A percentile compares a stretch with the other conserved stretches of the same genome.
phyloP scores from a whole-genome alignment of 1,284 basidiomycete species.

The Tilletia walkeri region DNA sequence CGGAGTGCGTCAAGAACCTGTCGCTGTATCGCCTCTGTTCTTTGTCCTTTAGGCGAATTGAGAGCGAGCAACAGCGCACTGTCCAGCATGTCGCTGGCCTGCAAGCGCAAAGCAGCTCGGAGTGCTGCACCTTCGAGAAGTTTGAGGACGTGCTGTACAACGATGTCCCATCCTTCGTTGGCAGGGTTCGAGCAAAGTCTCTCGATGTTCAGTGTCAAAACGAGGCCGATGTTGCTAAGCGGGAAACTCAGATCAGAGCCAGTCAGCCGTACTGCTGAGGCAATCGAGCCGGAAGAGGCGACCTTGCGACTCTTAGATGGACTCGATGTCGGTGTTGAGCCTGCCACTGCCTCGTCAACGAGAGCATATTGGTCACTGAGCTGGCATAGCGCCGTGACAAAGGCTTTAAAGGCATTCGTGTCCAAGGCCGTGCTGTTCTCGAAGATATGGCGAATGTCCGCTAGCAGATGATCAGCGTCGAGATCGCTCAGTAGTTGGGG shows the following conservation, averaged over 20 bases:
- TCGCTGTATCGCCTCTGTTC: constrained; percentile 64
- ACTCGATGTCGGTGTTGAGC: constrained; percentile 79
- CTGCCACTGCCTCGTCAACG: constrained; percentile 6
- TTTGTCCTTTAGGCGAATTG: constrained; percentile 20
- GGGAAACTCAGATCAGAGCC: constrained; percentile 64
- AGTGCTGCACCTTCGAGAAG: constrained; percentile 69
- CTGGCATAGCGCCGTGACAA: constrained; percentile 77
- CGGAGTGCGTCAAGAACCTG: constrained; percentile 78
- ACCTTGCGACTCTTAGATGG: constrained; percentile 55
- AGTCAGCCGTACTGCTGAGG: constrained; percentile 1
- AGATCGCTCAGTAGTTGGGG: constrained; percentile 20
- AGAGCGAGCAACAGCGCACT: constrained; percentile 56
- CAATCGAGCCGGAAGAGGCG: neutral
- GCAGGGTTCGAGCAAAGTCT: constrained; percentile 77
- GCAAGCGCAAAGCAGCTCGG: constrained; percentile 75
- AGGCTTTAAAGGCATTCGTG: constrained; percentile 76
- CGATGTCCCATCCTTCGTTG: constrained; percentile 78
- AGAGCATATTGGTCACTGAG: constrained; percentile 62
- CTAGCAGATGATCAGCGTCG: constrained; percentile 21
- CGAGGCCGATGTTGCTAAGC: constrained; percentile 75
- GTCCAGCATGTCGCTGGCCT: constrained; percentile 80
- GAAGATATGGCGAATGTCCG: constrained; percentile 40
- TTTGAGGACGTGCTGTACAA: constrained; percentile 73
- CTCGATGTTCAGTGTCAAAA: constrained; percentile 77
- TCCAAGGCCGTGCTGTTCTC: constrained; percentile 67